phyloP scores from a whole-genome alignment of 1,139 yeast genomes.

The Nakaseomyces bracarensis region DNA sequence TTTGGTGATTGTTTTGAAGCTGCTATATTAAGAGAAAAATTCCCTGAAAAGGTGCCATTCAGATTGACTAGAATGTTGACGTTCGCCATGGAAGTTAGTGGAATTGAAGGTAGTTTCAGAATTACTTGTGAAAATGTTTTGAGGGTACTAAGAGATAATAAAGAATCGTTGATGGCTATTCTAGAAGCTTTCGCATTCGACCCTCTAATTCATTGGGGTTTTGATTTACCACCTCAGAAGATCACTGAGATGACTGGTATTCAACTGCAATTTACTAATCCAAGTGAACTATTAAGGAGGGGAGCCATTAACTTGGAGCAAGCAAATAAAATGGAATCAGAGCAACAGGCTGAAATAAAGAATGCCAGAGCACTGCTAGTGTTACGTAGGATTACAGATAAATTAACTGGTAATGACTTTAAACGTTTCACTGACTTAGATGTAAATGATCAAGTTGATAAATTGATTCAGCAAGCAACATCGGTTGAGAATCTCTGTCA shows the following conservation, averaged over 20 bases:
- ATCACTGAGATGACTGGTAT: constrained; percentile 72
- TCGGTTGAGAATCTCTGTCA: constrained; percentile 93
- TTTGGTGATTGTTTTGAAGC: constrained; percentile 99
- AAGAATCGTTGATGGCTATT: constrained; percentile 95
- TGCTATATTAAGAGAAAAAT: constrained; percentile 89
- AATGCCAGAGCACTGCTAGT: constrained; percentile 91
- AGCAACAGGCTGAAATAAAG: constrained; percentile 72
- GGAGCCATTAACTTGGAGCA: constrained; percentile 75
- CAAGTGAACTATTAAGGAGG: constrained; percentile 57
- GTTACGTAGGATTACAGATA: constrained; percentile 81
- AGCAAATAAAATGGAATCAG: constrained; percentile 60
- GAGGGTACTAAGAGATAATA: constrained; percentile 86
- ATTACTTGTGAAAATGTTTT: constrained; percentile 96
- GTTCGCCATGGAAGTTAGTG: constrained; percentile 98
- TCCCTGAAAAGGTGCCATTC: constrained; percentile 98
- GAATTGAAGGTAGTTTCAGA: constrained; percentile 94
- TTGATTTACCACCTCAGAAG: constrained; percentile 79
- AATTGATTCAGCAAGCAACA: constrained; percentile 90
- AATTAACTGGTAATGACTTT: constrained; percentile 90
- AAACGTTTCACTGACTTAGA: constrained; percentile 60
- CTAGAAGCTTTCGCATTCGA: constrained; percentile 98
- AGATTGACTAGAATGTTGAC: constrained; percentile 94
- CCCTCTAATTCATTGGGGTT: constrained; percentile 98
- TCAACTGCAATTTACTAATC: constrained; percentile 54
- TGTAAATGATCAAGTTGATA: constrained; percentile 87